Evolutionary conservation across 129 eudicot species (phyloP), one percentile per base, ranked within the genome.

Genomic region (Artemisia tridentata): DNA sequence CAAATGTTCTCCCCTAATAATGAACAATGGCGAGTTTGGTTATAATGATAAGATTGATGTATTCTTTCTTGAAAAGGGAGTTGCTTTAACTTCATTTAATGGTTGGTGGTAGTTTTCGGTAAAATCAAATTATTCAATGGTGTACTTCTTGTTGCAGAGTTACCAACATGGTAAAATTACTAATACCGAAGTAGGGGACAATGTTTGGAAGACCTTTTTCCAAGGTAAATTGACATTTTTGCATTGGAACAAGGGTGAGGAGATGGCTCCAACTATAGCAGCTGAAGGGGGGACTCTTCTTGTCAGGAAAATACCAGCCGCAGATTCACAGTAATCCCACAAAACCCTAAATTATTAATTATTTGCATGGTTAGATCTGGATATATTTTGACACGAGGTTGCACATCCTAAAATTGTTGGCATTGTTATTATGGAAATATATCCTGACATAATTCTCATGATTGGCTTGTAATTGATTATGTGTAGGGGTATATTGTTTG

Each of bases 191-290:
- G 78, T 80, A 31, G 68, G 79, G 62, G 91, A 84, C 75, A 75
- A 62, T 2, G 58, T 87, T 23, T 78, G 81, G 86, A 88, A 79
- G 69, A 82, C 80, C 13, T 63, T 90, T 59, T 63, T 86, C 43
- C 82, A 77, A 51, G 91, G 97, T 29, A 90, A 78, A 63, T 59
- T 95, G 77, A 95, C 99, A 21, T 95, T 79, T 81, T 63, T 90
- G 77, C 97, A 95, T 68, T 76, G 86, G 85, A 82, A 85, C 83
- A 95, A 90, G 76, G 97, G 97, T 74, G 85, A 80, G 76, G 96
- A 85, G 68, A 90, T 95, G 99, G 90, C 81, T 68, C 99, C 97
- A 11, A 82, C 88, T 67, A 83, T 89, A 72, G 86, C 90, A 59
- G 55, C 79, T 18, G 80, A 84, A 45, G 96, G 96, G 14, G 97